Base-by-base conservation (phyloP, 75 land plant species). In the Isoetes taiwanensis region DNA sequence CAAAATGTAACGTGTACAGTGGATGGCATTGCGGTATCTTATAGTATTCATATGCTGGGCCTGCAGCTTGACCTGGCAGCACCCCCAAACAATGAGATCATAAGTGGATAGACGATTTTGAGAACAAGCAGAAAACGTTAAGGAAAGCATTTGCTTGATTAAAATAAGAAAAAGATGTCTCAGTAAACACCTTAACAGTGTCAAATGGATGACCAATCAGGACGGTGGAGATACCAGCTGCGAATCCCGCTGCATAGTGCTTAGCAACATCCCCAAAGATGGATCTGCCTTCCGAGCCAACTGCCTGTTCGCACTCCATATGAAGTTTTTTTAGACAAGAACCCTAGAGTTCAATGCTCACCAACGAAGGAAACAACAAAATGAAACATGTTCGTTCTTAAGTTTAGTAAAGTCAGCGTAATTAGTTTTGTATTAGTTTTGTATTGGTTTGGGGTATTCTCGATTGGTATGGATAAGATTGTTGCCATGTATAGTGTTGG, bases 161-260 rank as follows among this genome's bases (percentile, higher is more conserved):
- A 48, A 26, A 4, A 34, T 4, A 34, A 58, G 20, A 41, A 39
- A 61, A 29, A n/a, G 14, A 5, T 31, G 37, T 14, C 27, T 26
- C 14, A 27, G 26, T 2, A 28, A 4, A 19, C n/a, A 83, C 97
- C 95, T 91, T 91, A 39, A 91, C 75, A 50, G 97, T 91, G 76
- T 91, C 97, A 59, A 91, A 91, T 23, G 97, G 97, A 57, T 91
- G 97, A 32, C 97, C 97, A 33, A 61, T 66, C 57, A 80, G 24
- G 34, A 91, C 97, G n/a, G 88, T 91, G 34, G 97, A 74, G 1
- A 91, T 65, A 8, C 96, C 97, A 9, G 97, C 97, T 1, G 83
- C 65, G 26, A 81, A 61, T 11, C 97, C 97, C 0, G 97, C 94
- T 0, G 69, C 70, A 34, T 87, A 91, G 27, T 87, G 80, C 61